Evolutionary conservation across 2,329 filamentous ascomycete species (phyloP).

Genomic region (Fusarium coffeatum): DNA sequence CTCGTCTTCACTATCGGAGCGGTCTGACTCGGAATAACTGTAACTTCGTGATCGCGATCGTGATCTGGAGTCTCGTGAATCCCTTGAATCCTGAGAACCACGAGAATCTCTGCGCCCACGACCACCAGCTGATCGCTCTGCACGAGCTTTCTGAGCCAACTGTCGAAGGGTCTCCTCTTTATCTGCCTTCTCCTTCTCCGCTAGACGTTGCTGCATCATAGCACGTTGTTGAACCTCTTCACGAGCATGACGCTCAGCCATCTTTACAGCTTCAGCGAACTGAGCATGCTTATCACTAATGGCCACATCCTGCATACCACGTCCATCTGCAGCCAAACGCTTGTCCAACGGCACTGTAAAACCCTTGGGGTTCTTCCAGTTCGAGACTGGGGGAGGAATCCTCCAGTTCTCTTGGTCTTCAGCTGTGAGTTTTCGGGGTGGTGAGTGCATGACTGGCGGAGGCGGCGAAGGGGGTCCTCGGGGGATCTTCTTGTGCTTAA

Average conservation of each 20-base stretch:
- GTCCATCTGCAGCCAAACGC: constrained; percentile 90
- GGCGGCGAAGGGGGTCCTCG: constrained; percentile 92
- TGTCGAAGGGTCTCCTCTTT: constrained; percentile 93
- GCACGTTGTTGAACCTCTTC: constrained; percentile 95
- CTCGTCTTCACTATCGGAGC: constrained; percentile 70
- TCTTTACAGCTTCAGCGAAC: constrained; percentile 93
- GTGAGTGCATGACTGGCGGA: constrained; percentile 93
- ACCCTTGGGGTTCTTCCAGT: constrained; percentile 99
- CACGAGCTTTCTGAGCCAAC: constrained; percentile 90
- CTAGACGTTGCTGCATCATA: constrained; percentile 93
- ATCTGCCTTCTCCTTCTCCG: constrained; percentile 94
- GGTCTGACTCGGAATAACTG: constrained; percentile 63
- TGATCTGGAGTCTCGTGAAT: constrained; percentile 56
- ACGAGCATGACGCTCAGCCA: constrained; percentile 91
- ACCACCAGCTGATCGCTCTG: constrained; percentile 73
- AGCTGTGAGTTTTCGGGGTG: constrained; percentile 92
- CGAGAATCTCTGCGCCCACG: constrained; percentile 56
- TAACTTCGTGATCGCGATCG: constrained; percentile 60
- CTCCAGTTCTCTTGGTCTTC: constrained; percentile 98
- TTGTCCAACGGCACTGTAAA: constrained; percentile 98
- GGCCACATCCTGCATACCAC: constrained; percentile 89
- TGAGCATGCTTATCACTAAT: constrained; percentile 99
- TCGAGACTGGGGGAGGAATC: constrained; percentile 86
- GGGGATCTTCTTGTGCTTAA: constrained; percentile 99
- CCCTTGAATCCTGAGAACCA: constrained; percentile 54